Conservation (phyloP, 177 flowering plant species). For the Vitis hybrid region DNA sequence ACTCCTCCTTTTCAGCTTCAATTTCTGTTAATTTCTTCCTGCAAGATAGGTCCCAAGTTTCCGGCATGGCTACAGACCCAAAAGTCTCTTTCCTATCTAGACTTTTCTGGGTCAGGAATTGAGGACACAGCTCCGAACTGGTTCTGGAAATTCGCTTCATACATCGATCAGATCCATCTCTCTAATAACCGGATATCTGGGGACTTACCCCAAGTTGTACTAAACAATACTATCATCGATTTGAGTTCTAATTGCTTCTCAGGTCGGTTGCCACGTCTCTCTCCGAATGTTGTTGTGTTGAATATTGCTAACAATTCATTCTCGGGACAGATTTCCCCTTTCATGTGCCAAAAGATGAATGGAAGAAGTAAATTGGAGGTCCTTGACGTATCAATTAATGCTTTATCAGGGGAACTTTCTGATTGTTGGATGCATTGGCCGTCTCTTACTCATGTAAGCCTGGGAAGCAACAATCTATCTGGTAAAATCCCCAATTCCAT, state of each 20-base stretch:
- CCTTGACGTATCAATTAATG: neutral
- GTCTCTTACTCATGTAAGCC: neutral
- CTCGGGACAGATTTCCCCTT: neutral
- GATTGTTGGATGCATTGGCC: neutral
- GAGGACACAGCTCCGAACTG: neutral
- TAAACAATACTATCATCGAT: too few species aligned
- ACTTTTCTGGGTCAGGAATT: neutral
- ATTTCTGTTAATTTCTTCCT: neutral
- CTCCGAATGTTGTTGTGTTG: too few species aligned
- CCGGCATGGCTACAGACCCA: constrained; percentile 31
- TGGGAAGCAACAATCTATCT: neutral
- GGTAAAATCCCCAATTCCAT: constrained; percentile 10
- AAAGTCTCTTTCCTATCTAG: neutral
- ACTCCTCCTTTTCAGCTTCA: constrained; percentile 31
- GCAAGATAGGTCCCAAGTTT: constrained; percentile 22
- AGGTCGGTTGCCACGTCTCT: too few species aligned
- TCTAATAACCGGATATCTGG: neutral
- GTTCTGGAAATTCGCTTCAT: too few species aligned
- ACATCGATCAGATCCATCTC: neutral
- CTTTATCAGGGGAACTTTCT: neutral
- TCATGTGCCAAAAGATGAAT: neutral
- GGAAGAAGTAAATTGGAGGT: neutral
- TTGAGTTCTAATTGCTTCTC: too few species aligned
- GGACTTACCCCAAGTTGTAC: too few species aligned
- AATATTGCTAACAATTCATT: neutral